These are phyloP conservation scores for Ustulina deusta DNA, from an alignment of 2,329 filamentous ascomycete genomes.

Conservation along the genomic window DNA sequence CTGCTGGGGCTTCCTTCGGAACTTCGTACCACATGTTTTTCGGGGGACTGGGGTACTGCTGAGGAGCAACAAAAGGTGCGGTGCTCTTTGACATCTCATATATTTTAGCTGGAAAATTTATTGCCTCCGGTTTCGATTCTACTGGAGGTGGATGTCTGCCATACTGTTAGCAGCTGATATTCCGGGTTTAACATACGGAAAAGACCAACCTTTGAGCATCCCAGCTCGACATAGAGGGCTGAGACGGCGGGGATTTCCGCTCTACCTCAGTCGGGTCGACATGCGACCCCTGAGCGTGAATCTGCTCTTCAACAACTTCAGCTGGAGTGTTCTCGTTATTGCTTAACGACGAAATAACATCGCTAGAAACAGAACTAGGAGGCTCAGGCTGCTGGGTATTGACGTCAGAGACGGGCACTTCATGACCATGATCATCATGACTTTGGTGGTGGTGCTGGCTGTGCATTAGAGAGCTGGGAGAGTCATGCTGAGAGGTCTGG, in stretches of 20 bases:
- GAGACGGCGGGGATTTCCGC: conserved; percentile 53
- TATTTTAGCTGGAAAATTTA: conserved; percentile 80
- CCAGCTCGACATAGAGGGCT: conserved; percentile 57
- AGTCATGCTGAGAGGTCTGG: conserved; percentile 31
- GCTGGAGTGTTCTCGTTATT: conserved; percentile 60
- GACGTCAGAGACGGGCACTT: conserved; percentile 43
- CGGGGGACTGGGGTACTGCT: conserved; percentile 83
- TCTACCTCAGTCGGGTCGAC: conserved; percentile 54
- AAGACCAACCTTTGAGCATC: conserved; percentile 65
- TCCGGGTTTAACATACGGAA: background rate
- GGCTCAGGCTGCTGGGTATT: conserved; percentile 41
- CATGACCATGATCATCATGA: conserved; percentile 34
- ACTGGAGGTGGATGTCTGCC: conserved; percentile 70
- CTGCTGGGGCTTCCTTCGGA: conserved; percentile 71
- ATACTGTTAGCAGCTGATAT: conserved; percentile 36
- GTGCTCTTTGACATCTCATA: conserved; percentile 87
- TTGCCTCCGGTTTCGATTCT: conserved; percentile 84
- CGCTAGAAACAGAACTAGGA: conserved; percentile 39
- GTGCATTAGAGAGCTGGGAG: conserved; percentile 31
- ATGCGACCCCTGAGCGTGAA: conserved; percentile 50
- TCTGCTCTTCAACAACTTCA: conserved; percentile 61
- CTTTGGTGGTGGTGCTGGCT: conserved; percentile 24
- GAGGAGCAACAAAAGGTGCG: conserved; percentile 80
- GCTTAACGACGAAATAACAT: conserved; percentile 50
- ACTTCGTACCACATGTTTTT: conserved; percentile 90